Percentiles rank a stretch among this genome's conserved stretches.
Evolutionary conservation across 306 rosid genomes (phyloP).

Genomic region (Rosa persica): DNA sequence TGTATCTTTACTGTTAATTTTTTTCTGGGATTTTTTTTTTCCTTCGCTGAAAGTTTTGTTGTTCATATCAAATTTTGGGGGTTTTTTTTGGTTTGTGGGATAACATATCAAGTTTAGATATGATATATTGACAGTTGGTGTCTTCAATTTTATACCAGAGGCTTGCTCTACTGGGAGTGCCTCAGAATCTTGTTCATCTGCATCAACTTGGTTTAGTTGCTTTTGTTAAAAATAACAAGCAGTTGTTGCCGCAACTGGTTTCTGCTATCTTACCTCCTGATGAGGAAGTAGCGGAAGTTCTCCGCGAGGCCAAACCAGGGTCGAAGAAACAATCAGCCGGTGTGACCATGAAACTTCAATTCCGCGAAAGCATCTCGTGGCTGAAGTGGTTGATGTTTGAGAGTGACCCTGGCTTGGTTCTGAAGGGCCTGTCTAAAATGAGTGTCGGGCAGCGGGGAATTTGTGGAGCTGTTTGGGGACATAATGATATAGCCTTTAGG

Average conservation of each 20-base stretch:
- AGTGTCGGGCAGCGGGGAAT: constrained; percentile 83
- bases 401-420: constrained; percentile 58
- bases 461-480: constrained; percentile 95
- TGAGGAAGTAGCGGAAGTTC: constrained; percentile 53
- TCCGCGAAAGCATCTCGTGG: constrained; percentile 74
- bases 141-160: constrained; percentile 46
- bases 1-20: background rate
- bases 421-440: constrained; percentile 52
- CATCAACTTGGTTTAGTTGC: constrained; percentile 57
- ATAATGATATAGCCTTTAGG: constrained; percentile 76
- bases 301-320: constrained; percentile 40
- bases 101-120: background rate
- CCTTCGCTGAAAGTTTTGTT: background rate
- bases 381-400: constrained; percentile 96
- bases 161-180: constrained; percentile 69
- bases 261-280: constrained; percentile 63
- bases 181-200: constrained; percentile 50
- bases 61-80: background rate
- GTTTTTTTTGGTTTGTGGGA: background rate
- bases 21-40: no score
- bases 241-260: constrained; percentile 53
- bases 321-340: constrained; percentile 26
- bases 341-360: constrained; percentile 37
- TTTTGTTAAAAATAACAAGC: constrained; percentile 49
- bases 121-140: constrained; percentile 13